These are phyloP conservation scores for Arabis hirsuta DNA, from an alignment of 345 rosid genomes.

Conservation along the genomic window DNA sequence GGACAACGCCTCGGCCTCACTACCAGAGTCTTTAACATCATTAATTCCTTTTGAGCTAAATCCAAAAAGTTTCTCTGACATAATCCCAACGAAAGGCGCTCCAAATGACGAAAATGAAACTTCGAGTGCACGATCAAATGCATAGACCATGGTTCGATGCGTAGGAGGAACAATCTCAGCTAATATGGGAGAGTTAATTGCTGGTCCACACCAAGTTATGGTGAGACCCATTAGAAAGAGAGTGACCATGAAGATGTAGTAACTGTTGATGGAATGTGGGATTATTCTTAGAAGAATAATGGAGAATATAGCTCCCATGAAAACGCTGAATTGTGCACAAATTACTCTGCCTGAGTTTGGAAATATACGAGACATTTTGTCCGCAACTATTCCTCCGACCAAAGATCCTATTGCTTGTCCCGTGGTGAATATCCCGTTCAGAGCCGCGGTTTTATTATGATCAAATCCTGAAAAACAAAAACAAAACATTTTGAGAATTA, in stretches of 20 bases:
- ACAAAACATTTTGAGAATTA: not conserved
- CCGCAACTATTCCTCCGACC: constrained; percentile 77
- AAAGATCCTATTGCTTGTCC: constrained; percentile 79
- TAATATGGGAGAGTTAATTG: constrained; percentile 80
- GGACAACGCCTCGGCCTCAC: constrained; percentile 73
- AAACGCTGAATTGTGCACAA: constrained; percentile 91
- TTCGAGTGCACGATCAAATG: constrained; percentile 90
- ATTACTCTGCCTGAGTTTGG: constrained; percentile 79
- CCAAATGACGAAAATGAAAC: constrained; percentile 85
- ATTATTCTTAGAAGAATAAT: constrained; percentile 66
- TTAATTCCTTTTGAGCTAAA: constrained; percentile 64
- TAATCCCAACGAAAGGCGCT: constrained; percentile 87
- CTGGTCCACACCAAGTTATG: constrained; percentile 83
- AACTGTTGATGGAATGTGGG: constrained; percentile 70
- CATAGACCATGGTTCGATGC: constrained; percentile 91
- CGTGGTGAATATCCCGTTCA: constrained; percentile 63
- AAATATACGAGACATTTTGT: constrained; percentile 56
- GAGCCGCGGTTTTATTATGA: constrained; percentile 67
- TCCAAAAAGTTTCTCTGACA: constrained; percentile 74
- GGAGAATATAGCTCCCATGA: constrained; percentile 87
- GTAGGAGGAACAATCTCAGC: constrained; percentile 85
- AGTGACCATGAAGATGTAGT: constrained; percentile 62
- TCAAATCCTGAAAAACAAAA: constrained; percentile 59
- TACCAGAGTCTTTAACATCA: constrained; percentile 53
- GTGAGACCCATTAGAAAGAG: constrained; percentile 75